These are phyloP conservation scores for Penicillium steckii DNA, from an alignment of 495 filamentous ascomycete genomes.

Conservation along the genomic window DNA sequence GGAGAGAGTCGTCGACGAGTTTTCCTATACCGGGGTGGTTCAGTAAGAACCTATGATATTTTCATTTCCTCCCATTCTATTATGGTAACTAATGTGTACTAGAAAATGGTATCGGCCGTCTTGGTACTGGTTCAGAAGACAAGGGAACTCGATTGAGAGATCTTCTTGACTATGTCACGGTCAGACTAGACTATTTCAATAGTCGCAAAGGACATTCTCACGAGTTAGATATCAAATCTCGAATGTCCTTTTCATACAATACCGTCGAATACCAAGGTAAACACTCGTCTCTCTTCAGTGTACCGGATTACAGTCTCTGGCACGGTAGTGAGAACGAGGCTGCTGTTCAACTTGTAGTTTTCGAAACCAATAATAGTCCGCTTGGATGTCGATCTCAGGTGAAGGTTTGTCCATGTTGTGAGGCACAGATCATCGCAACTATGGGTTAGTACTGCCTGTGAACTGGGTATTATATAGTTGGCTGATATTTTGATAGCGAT, in stretches of 20 bases:
- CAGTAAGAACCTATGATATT: too few species aligned
- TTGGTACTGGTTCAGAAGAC: background rate
- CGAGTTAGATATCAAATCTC: background rate
- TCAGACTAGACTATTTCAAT: background rate
- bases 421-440: background rate
- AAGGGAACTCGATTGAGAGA: background rate
- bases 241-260: background rate
- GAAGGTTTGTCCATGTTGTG: background rate
- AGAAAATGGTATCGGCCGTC: background rate
- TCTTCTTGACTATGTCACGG: background rate
- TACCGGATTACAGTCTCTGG: constrained; percentile 7
- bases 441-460: constrained; percentile 1
- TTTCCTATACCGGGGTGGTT: background rate
- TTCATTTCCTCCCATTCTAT: too few species aligned
- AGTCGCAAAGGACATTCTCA: background rate
- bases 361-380: background rate
- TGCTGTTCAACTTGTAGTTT: constrained; percentile 5
- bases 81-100: background rate
- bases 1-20: background rate
- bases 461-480: background rate
- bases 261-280: background rate
- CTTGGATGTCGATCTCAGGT: background rate
- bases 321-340: background rate
- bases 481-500: constrained; percentile 1
- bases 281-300: background rate